Evolutionary conservation across 2,329 filamentous ascomycete species (phyloP), one percentile per base, ranked within the genome.

Genomic region (Ceratocystis cubensis): DNA sequence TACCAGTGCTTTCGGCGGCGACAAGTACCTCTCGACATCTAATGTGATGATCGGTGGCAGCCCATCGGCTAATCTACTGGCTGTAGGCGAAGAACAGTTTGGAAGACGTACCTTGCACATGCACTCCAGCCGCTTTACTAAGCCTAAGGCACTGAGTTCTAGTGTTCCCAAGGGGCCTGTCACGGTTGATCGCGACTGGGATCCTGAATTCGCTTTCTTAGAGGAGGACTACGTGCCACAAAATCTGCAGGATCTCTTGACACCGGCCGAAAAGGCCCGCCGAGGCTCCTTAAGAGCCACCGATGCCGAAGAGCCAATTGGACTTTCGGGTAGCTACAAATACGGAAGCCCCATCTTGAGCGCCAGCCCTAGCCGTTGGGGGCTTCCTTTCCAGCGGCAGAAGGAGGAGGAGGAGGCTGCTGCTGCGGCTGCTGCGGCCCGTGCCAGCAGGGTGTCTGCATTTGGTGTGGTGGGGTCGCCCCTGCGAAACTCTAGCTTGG

Each of bases 221-320:
- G 90, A 96, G 74, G 92, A 96, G 72, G 91, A 96, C 72, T 89
- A 94, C 72, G 80, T 97, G 8, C 94, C 93, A 0, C 88, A 83
- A 69, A 82, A 84, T 67, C 76, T 87, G 45, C 84, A 85, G 71
- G 85, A 88, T 68, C 78, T 88, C 15, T 75, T 88, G 70, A 88
- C 85, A 2, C 84, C 85, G 0, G 83, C 84, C 15, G 85, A 88
- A 72, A 87, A 87, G 73, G 85, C 84, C 10, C 79, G 85, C 10
- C 77, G 85, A 62, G 84, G 84, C 13, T 87, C 85, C 1, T 76
- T 82, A 69, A 79, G 81, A 63, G 80, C 77, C 64, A 73, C 73
- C n/a, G 83, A 84, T n/a, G 80, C 81, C 46, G 81, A 84, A 33
- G 75, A 72, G 8, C 66, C 68, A 0, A 72, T 73, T 17, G 75